Evolutionary conservation across 2,329 filamentous ascomycete genomes (phyloP).

Genomic region (Fusarium azukiicola): DNA sequence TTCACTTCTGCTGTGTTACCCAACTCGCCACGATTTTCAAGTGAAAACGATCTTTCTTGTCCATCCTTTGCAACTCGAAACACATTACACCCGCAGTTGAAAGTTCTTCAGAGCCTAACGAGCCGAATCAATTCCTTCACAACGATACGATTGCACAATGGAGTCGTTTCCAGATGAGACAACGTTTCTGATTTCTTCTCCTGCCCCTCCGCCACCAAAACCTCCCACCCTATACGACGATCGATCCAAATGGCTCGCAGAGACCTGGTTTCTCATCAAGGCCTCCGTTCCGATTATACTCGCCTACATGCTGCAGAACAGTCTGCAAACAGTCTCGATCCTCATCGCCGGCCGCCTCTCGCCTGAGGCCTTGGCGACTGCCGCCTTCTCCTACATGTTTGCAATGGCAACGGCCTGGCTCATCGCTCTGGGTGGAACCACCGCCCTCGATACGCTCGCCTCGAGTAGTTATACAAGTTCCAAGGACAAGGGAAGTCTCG

Average conservation of each 20-base stretch:
- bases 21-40: background rate
- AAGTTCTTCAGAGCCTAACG: background rate
- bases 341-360: constrained; percentile 90
- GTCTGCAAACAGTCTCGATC: constrained; percentile 90
- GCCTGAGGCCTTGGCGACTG: constrained; percentile 89
- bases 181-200: constrained; percentile 41
- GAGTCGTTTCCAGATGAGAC: constrained; percentile 45
- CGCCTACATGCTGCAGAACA: constrained; percentile 93
- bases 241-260: constrained; percentile 47
- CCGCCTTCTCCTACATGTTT: constrained; percentile 96
- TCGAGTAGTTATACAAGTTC: constrained; percentile 92
- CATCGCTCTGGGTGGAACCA: constrained; percentile 91
- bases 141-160: fast-evolving
- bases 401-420: constrained; percentile 95
- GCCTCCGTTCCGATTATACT: constrained; percentile 89
- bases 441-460: constrained; percentile 91
- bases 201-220: background rate
- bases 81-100: background rate
- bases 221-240: background rate
- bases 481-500: constrained; percentile 88
- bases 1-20: background rate
- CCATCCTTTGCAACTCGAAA: background rate
- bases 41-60: background rate
- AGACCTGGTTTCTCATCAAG: constrained; percentile 76
- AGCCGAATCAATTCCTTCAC: background rate